Evolutionary conservation across 768 basidiomycete genomes (phyloP).

Genomic region (Pholiota conissans): DNA sequence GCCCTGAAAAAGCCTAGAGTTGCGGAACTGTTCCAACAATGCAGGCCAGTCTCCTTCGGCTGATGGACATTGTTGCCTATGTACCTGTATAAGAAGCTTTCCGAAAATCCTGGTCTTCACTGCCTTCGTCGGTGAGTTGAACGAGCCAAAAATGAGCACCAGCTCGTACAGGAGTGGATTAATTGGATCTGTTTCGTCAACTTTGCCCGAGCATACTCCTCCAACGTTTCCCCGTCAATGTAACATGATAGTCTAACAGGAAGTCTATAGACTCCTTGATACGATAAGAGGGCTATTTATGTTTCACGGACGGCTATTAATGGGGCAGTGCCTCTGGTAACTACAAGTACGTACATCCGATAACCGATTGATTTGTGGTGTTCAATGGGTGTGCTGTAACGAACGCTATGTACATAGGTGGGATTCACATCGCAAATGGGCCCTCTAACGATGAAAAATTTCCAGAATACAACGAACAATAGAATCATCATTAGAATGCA

Average conservation of each 20-base stretch:
- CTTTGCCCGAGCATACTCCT: not conserved
- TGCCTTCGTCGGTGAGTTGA: not conserved
- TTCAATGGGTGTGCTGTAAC: not conserved
- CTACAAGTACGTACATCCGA: not conserved
- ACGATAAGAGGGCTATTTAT: not conserved
- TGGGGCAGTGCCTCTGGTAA: not conserved
- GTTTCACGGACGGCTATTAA: not conserved
- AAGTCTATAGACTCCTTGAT: not conserved
- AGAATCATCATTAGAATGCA: too few relatives aligned
- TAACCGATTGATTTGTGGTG: not conserved
- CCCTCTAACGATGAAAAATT: too few relatives aligned
- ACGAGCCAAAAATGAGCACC: not conserved
- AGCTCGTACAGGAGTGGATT: not conserved
- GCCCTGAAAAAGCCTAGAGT: not conserved
- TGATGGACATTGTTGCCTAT: not conserved
- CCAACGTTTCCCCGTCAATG: not conserved
- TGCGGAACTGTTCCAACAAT: not conserved
- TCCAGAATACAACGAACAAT: too few relatives aligned
- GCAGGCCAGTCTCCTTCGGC: too few relatives aligned
- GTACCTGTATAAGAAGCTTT: too few relatives aligned
- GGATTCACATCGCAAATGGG: too few relatives aligned
- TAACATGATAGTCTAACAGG: not conserved
- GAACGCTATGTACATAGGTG: too few relatives aligned
- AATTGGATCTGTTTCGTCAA: not conserved
- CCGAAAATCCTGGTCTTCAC: too few relatives aligned